Conservation (phyloP, 441 rosid genomes). For the Aleurites moluccanus region DNA sequence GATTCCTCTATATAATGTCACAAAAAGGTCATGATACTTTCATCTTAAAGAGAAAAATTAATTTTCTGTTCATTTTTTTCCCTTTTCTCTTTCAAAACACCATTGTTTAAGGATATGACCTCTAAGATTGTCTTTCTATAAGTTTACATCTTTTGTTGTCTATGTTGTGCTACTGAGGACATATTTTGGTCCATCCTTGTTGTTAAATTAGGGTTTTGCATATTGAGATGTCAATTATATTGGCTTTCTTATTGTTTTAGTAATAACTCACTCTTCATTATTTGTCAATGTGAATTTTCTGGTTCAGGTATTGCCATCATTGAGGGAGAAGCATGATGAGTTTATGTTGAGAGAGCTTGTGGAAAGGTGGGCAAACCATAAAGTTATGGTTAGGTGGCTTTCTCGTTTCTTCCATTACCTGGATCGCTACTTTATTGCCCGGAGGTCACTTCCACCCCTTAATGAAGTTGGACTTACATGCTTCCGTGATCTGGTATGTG, state of each 20-base stretch:
- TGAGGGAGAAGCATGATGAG: slow-evolving; percentile 91
- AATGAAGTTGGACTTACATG: slow-evolving; percentile 90
- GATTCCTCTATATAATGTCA: too few relatives aligned
- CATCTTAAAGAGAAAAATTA: too few relatives aligned
- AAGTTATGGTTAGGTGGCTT: slow-evolving; percentile 92
- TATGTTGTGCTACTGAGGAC: neutral
- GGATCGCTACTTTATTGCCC: slow-evolving; percentile 84
- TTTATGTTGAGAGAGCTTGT: slow-evolving; percentile 93
- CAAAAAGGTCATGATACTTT: too few relatives aligned
- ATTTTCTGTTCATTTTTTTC: too few relatives aligned
- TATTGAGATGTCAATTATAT: neutral
- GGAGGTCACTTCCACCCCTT: slow-evolving; percentile 80
- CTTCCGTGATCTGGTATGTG: slow-evolving; percentile 76
- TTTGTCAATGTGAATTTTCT: slow-evolving; percentile 12
- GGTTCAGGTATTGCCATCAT: slow-evolving; percentile 72
- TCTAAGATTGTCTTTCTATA: too few relatives aligned
- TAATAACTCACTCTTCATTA: neutral
- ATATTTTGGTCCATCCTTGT: neutral
- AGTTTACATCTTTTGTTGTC: neutral
- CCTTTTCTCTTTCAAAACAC: too few relatives aligned
- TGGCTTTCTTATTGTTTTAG: slow-evolving; percentile 5
- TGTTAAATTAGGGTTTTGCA: neutral
- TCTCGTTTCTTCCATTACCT: slow-evolving; percentile 90
- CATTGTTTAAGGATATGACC: too few relatives aligned
- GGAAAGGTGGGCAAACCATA: slow-evolving; percentile 89